A percentile compares a stretch with the other conserved stretches of the same genome.
phyloP scores from a whole-genome alignment of 2,329 filamentous ascomycete genomes.

The Cercospora zeae-maydis region DNA sequence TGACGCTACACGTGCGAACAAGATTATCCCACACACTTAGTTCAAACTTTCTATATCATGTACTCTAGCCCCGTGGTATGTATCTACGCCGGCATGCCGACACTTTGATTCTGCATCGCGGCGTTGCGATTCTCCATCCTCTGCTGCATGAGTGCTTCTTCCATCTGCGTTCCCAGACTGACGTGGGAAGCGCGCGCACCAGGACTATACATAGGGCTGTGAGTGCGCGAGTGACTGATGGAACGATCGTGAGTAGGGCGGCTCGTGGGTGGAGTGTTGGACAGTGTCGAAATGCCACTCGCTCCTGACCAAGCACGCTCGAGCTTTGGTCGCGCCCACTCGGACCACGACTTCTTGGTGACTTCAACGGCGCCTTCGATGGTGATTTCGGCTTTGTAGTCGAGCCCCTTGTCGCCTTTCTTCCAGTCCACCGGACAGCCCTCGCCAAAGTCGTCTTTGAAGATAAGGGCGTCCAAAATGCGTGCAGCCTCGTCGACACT shows the following conservation, averaged over 20 bases:
- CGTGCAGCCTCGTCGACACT: constrained; percentile 63
- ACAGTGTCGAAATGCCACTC: constrained; percentile 20
- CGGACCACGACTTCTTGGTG: constrained; percentile 31
- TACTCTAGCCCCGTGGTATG: not conserved
- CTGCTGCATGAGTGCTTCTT: constrained; percentile 28
- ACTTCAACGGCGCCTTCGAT: constrained; percentile 32
- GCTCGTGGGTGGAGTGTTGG: constrained; percentile 9
- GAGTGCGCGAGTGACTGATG: constrained; percentile 15
- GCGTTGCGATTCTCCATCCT: constrained; percentile 33
- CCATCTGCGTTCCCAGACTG: constrained; percentile 23
- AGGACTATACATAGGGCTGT: constrained; percentile 27
- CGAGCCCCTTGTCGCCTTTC: constrained; percentile 33
- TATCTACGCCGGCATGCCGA: constrained; percentile 25
- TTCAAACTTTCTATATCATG: no score
- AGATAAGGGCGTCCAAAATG: constrained; percentile 51
- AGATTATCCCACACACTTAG: no score
- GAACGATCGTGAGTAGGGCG: constrained; percentile 3
- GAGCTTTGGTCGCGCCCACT: constrained; percentile 35
- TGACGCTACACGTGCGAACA: no score
- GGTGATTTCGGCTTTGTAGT: constrained; percentile 24
- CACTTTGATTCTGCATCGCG: constrained; percentile 26
- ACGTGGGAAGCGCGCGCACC: constrained; percentile 17
- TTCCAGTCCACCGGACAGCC: constrained; percentile 38
- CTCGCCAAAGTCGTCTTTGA: constrained; percentile 43
- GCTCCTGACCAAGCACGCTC: constrained; percentile 31